Percentiles rank a stretch among this genome's conserved stretches.
phyloP scores from a whole-genome alignment of 148 eudicot species.

The Fagopyrum tataricum region DNA sequence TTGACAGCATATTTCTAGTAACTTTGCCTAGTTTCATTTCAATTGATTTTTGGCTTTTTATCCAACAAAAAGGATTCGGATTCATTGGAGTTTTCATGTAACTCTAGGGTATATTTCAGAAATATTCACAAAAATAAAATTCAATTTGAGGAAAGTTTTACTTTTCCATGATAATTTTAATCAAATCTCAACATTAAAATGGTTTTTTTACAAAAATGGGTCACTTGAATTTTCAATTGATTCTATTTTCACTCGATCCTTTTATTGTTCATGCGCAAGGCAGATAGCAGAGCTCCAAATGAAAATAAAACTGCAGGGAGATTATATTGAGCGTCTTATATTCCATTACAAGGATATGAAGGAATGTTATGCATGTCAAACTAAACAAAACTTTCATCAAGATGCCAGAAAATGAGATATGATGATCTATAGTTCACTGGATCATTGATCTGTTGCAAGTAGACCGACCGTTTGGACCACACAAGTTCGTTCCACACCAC shows the following conservation, averaged over 20 bases:
- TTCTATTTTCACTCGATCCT: not conserved
- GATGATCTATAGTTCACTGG: not conserved
- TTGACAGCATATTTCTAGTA: not conserved
- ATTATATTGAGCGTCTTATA: not conserved
- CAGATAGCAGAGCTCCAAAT: not conserved
- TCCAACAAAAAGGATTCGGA: not conserved
- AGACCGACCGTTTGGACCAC: not conserved
- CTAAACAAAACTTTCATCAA: conserved; percentile 6
- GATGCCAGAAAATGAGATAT: not conserved
- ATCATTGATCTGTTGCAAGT: conserved; percentile 3
- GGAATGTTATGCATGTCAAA: not conserved
- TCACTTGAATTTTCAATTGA: not conserved
- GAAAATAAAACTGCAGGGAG: not conserved
- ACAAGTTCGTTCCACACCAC: not conserved
- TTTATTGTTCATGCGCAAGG: not conserved
- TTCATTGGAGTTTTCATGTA: too few relatives aligned
- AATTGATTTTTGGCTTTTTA: not conserved
- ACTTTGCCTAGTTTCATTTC: not conserved
- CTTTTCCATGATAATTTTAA: too few relatives aligned
- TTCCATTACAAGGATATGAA: not conserved
- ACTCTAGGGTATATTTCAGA: too few relatives aligned
- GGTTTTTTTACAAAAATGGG: not conserved
- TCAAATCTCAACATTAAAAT: too few relatives aligned
- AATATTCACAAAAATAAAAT: too few relatives aligned
- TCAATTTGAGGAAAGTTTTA: too few relatives aligned